Evolutionary conservation across 2,329 filamentous ascomycete species (phyloP).

Genomic region (Diaporthe capsici): DNA sequence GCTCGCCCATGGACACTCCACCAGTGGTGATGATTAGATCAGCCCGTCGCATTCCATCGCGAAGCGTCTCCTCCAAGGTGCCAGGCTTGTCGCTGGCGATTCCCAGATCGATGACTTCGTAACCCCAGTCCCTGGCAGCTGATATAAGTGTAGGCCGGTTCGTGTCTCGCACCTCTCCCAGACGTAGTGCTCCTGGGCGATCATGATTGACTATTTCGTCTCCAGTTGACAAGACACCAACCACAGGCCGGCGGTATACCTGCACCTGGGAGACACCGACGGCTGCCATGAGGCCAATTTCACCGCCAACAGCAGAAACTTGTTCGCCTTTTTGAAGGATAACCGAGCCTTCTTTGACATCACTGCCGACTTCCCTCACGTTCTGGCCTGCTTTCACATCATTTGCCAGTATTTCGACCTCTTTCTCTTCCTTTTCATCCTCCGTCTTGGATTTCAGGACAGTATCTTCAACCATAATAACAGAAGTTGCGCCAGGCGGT

Average conservation of each 20-base stretch:
- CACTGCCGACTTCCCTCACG: conserved; percentile 90
- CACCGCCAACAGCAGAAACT: conserved; percentile 90
- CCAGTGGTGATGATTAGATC: conserved; percentile 93
- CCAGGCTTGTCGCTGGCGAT: conserved; percentile 83
- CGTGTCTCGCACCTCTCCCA: conserved; percentile 93
- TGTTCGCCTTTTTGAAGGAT: conserved; percentile 84
- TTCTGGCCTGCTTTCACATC: conserved; percentile 86
- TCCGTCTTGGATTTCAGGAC: conserved; percentile 80
- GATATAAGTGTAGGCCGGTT: conserved; percentile 91
- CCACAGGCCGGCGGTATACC: conserved; percentile 81
- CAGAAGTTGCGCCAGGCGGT: conserved; percentile 88
- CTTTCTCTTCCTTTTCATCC: conserved; percentile 86
- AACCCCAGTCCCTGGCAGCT: conserved; percentile 81
- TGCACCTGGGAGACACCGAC: conserved; percentile 81
- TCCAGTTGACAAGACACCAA: conserved; percentile 93
- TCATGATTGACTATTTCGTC: conserved; percentile 91
- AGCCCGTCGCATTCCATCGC: conserved; percentile 78
- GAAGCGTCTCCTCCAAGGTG: conserved; percentile 82
- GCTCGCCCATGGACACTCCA: conserved; percentile 97
- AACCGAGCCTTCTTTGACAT: conserved; percentile 77
- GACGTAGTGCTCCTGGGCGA: conserved; percentile 70
- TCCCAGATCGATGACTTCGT: conserved; percentile 85
- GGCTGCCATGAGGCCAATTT: conserved; percentile 90
- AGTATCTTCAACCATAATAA: conserved; percentile 98
- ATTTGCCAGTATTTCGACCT: conserved; percentile 87